phyloP scores from a whole-genome alignment of 164 flowering plant species.

The Piper longum region DNA sequence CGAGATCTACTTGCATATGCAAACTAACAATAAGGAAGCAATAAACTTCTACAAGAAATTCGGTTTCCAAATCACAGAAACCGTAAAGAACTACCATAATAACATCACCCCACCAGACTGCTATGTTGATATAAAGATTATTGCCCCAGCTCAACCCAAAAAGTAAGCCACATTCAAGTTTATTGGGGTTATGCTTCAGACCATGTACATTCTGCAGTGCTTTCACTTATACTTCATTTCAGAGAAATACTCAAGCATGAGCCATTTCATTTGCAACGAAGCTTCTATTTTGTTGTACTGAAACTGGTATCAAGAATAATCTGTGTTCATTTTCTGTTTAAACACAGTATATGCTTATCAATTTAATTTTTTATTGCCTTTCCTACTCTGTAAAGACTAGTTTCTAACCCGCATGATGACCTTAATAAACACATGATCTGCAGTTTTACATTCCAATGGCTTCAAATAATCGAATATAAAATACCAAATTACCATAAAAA shows the following conservation, averaged over 20 bases:
- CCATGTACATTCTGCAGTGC: neutral
- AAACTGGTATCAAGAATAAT: neutral
- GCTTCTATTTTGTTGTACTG: neutral
- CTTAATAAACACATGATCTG: no score
- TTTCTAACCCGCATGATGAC: no score
- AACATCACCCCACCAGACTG: slow-evolving; percentile 92
- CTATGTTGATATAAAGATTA: slow-evolving; percentile 57
- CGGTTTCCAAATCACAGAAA: slow-evolving; percentile 84
- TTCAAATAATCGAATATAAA: no score
- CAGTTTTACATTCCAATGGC: no score
- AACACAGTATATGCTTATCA: no score
- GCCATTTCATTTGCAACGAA: neutral
- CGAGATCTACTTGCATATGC: slow-evolving; percentile 90
- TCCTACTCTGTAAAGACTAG: no score
- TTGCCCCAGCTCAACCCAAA: slow-evolving; percentile 36
- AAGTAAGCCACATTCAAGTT: slow-evolving; percentile 19
- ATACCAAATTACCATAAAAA: no score
- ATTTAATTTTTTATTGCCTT: no score
- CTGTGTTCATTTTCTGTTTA: neutral
- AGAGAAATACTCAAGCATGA: neutral
- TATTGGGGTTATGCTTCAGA: neutral
- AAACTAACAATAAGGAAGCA: slow-evolving; percentile 93
- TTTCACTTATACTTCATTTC: neutral
- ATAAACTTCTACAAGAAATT: slow-evolving; percentile 85
- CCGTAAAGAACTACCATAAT: slow-evolving; percentile 78